phyloP scores from a whole-genome alignment of 1,284 basidiomycete species.

The Vanrija sp. region DNA sequence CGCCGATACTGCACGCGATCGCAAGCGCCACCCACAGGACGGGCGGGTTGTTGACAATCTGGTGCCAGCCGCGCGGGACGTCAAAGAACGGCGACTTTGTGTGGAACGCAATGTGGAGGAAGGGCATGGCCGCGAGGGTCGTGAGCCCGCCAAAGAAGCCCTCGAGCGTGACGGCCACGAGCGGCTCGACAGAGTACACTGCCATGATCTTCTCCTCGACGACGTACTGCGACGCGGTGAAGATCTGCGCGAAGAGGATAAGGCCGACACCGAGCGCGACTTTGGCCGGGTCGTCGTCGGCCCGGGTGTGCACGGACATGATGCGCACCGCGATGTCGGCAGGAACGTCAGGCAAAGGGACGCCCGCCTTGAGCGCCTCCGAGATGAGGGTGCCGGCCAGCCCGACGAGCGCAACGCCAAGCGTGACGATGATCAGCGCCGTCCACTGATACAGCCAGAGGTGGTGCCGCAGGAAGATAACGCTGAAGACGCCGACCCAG shows the following conservation, averaged over 20 bases:
- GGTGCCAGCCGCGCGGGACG: constrained; percentile 79
- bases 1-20: constrained; percentile 77
- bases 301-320: constrained; percentile 9
- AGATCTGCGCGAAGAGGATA: constrained; percentile 93
- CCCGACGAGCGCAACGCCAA: constrained; percentile 86
- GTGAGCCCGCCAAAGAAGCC: constrained; percentile 85
- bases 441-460: constrained; percentile 62
- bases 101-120: constrained; percentile 55
- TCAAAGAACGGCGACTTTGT: constrained; percentile 82
- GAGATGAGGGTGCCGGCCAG: constrained; percentile 83
- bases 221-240: constrained; percentile 53
- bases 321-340: constrained; percentile 15
- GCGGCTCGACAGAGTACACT: constrained; percentile 80
- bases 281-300: constrained; percentile 45
- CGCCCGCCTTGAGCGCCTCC: constrained; percentile 53
- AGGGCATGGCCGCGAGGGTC: constrained; percentile 43
- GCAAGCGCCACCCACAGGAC: constrained; percentile 75
- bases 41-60: constrained; percentile 73
- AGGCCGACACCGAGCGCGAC: constrained; percentile 68
- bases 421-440: constrained; percentile 83
- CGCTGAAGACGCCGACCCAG: constrained; percentile 89
- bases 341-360: background rate
- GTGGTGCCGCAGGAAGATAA: constrained; percentile 77
- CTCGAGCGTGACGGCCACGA: constrained; percentile 91
- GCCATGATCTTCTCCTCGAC: constrained; percentile 94